A percentile compares a stretch with the other conserved stretches of the same genome.
phyloP scores from a whole-genome alignment of 805 yeast genomes.

The Teunomyces panamensis region DNA sequence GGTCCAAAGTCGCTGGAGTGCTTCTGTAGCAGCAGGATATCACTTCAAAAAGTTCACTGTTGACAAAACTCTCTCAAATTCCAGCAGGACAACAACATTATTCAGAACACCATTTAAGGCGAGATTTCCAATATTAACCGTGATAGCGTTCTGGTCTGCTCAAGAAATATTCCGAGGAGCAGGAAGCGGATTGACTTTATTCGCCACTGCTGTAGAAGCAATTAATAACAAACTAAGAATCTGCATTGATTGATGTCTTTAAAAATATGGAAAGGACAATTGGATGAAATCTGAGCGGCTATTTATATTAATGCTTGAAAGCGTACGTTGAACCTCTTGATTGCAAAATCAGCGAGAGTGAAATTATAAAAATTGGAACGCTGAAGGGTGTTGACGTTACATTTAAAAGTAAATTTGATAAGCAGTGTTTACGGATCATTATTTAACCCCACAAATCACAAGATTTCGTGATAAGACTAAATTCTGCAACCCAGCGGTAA shows the following conservation, averaged over 20 bases:
- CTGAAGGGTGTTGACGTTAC: background rate
- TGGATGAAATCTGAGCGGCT: too few species aligned
- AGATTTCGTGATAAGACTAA: background rate
- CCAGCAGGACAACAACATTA: conserved; percentile 16
- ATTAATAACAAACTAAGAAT: background rate
- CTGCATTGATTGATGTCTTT: background rate
- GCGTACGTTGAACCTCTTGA: too few species aligned
- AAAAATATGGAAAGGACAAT: background rate
- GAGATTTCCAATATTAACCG: conserved; percentile 3
- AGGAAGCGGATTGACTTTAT: conserved; percentile 21
- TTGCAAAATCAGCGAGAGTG: too few species aligned
- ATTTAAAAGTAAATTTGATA: background rate
- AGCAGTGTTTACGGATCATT: background rate
- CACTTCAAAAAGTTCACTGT: conserved; percentile 24
- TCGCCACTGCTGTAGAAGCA: background rate
- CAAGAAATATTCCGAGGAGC: conserved; percentile 19
- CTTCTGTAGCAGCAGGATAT: conserved; percentile 33
- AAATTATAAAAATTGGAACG: background rate
- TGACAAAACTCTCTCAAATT: conserved; percentile 19
- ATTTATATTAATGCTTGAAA: background rate
- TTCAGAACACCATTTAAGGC: conserved; percentile 4
- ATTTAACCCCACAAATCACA: background rate
- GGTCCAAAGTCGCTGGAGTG: conserved; percentile 18
- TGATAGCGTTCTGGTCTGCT: conserved; percentile 8
- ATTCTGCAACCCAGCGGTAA: background rate